Evolutionary conservation across 768 basidiomycete genomes (phyloP), one percentile per base, ranked within the genome.

Genomic region (Kwoniella bestiolae): DNA sequence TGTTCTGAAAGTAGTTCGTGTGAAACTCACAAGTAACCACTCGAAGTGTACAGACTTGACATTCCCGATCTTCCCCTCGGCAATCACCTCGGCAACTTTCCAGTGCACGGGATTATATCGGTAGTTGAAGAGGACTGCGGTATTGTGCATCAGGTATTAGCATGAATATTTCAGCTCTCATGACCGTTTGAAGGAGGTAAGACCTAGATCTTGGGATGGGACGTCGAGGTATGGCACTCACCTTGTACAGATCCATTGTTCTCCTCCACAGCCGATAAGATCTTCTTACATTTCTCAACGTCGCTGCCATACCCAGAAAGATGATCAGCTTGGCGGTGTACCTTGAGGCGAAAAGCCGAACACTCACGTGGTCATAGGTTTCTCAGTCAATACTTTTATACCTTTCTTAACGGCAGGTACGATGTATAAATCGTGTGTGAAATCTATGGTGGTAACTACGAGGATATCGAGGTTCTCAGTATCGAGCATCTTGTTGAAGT

Each of bases 11-110:
- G n/a, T n/a, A n/a, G n/a, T n/a, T n/a, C n/a, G n/a, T n/a, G n/a
- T n/a, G n/a, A 47, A 5, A 60, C 70, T 64, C 63, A 72, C 73
- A 23, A 86, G 81, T 23, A 85, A 74, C 85, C 85, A 85, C 70
- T 85, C 84, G 65, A 85, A 85, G 70, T 86, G 85, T 23, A 86
- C 84, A 21, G 83, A 84, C 46, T 85, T 77, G 56, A 85, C 84
- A 66, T 83, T 81, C 5, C 85, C 85, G 46, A 86, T 86, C 68
- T 83, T 82, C 6, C 85, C 85, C 23, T 82, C 71, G 0, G 83
- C 80, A 60, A 86, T 79, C 3, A 83, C 82, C 31, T 84, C 80
- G 67, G 85, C 85, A 12, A 85, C 83, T 34, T 84, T 81, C 76
- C 85, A 85, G 65, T 85, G 85, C 11, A 84, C 83, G 16, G 84